A percentile compares a stretch with the other conserved stretches of the same genome.
Evolutionary conservation across 345 rosid genomes (phyloP).

Genomic region (Bruguiera gymnorhiza): DNA sequence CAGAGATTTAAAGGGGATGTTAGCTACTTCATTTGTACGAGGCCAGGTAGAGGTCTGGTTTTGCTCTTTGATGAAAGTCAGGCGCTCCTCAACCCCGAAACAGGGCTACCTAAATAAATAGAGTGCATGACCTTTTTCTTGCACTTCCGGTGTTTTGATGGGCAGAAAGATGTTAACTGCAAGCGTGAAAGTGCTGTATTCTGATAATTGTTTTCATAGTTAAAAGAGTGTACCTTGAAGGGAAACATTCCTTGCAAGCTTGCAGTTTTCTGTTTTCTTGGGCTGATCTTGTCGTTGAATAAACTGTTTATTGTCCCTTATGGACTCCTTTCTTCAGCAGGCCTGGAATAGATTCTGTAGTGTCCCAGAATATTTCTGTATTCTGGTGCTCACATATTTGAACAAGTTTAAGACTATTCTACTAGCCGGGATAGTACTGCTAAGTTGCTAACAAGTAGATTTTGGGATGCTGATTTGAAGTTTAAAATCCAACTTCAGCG

Average conservation of each 20-base stretch:
- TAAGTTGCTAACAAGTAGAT: background rate
- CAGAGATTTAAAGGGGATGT: constrained; percentile 68
- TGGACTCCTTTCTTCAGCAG: background rate
- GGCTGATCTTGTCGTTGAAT: background rate
- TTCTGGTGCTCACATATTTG: background rate
- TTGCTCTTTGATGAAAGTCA: constrained; percentile 55
- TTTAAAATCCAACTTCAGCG: too few relatives aligned
- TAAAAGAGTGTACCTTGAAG: background rate
- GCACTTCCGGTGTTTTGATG: background rate
- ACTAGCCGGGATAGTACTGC: too few relatives aligned
- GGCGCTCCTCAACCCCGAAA: constrained; percentile 61
- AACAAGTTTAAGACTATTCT: background rate
- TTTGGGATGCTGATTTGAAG: background rate
- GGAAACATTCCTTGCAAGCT: background rate
- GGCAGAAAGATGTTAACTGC: background rate
- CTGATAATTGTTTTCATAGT: constrained; percentile 6
- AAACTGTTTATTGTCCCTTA: background rate
- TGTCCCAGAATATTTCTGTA: background rate
- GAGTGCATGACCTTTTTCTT: background rate
- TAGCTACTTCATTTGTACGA: constrained; percentile 79
- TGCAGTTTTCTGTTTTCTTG: background rate
- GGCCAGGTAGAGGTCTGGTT: constrained; percentile 78
- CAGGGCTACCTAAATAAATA: constrained; percentile 73
- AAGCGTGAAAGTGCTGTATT: background rate
- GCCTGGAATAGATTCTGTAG: background rate